A percentile compares a stretch with the other conserved stretches of the same genome.
Conservation (phyloP, 805 yeast genomes). For the Ogataea pignaliae region DNA sequence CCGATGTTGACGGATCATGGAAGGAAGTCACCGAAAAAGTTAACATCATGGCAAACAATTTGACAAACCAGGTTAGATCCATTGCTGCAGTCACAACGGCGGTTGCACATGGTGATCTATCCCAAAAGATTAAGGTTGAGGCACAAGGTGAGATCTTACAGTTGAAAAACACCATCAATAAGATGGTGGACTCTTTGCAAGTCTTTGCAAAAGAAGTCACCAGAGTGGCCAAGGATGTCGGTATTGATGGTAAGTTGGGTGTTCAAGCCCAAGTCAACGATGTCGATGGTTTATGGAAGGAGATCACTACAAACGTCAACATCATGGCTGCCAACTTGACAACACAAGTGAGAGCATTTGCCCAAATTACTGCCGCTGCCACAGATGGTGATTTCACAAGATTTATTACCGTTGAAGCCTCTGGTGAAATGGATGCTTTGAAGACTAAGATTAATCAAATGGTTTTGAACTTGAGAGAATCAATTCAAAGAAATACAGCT, state of each 20-base stretch:
- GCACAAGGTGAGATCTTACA: constrained; percentile 90
- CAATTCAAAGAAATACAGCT: constrained; percentile 86
- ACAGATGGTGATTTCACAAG: constrained; percentile 91
- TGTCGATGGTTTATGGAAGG: constrained; percentile 90
- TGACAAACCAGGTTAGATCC: constrained; percentile 83
- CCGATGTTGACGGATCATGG: constrained; percentile 87
- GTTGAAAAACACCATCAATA: constrained; percentile 79
- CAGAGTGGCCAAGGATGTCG: constrained; percentile 87
- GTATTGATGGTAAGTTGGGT: constrained; percentile 89
- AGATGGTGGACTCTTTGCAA: constrained; percentile 89
- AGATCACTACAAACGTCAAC: constrained; percentile 84
- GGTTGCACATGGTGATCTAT: constrained; percentile 84
- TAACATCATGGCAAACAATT: constrained; percentile 81
- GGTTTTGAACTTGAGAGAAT: constrained; percentile 83
- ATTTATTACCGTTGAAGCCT: constrained; percentile 85
- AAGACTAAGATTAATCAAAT: constrained; percentile 67
- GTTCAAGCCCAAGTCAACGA: constrained; percentile 89
- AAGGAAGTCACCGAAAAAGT: constrained; percentile 84
- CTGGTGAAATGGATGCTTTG: constrained; percentile 82
- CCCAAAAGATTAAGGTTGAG: constrained; percentile 81
- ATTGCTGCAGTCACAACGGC: constrained; percentile 90
- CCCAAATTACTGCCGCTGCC: constrained; percentile 90
- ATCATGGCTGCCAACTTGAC: constrained; percentile 94
- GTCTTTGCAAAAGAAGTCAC: constrained; percentile 86
- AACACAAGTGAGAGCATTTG: constrained; percentile 89